Evolutionary conservation across 1,284 basidiomycete genomes (phyloP), one percentile per base, ranked within the genome.

Genomic region (Bondarzewia mesenterica): DNA sequence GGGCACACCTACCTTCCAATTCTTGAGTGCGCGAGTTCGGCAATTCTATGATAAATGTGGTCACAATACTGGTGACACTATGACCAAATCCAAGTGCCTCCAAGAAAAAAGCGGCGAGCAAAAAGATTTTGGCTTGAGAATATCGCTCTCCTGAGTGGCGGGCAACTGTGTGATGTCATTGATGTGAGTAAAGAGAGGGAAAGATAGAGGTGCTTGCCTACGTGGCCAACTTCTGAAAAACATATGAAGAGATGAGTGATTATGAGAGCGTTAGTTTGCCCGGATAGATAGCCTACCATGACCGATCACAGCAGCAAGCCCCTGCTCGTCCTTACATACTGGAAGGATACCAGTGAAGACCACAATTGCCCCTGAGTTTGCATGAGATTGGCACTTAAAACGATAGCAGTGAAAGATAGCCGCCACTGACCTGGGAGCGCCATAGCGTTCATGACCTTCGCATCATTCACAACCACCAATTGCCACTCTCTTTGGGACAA

Each of bases 321-420:
- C 93, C 53, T 87, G 77, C 54, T 93, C 87, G 53, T 92, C 83
- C 52, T 70, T 71, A 43, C 82, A 85, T 5, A 94, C 69, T 0
- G 89, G 91, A 7, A 97, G 64, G 44, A 97, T 91, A 0, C 93
- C 93, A 0, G 89, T 92, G 57, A 91, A 96, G 2, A 97, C 89
- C 45, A 94, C 80, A 54, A 96, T 86, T 55, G 80, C 81, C 4
- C 84, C 82, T 73, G 52, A n/a, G n/a, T n/a, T 35, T 38, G 32
- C 45, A 35, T 20, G n/a, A 20, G 38, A 7, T 22, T 23, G 15
- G 38, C 8, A 6, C 20, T 37, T 7, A 43, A 4, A 18, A n/a
- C 12, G 26, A 38, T 35, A 38, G 23, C 4, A 5, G 38, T 23
- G 40, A 10, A n/a, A n/a, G n/a, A n/a, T n/a, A n/a, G n/a, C n/a